A percentile compares a stretch with the other conserved stretches of the same genome.
These are phyloP conservation scores for Parachaetomium inaequale DNA, from an alignment of 495 filamentous ascomycete genomes.

Conservation along the genomic window DNA sequence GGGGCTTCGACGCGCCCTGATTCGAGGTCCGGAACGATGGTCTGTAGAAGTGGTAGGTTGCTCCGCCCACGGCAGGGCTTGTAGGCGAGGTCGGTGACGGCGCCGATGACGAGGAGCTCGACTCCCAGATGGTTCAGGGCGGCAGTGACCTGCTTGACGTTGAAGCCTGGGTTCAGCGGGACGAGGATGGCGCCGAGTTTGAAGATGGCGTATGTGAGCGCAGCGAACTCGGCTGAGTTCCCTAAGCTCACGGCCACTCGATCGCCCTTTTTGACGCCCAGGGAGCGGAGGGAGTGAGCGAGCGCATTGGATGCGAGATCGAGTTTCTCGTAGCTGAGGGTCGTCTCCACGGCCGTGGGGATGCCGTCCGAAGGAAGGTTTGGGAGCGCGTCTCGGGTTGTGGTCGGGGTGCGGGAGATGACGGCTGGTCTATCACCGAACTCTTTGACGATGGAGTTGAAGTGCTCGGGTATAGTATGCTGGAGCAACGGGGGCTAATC, in stretches of 20 bases:
- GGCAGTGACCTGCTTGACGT: constrained; percentile 67
- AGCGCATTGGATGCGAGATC: constrained; percentile 74
- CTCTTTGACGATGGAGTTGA: constrained; percentile 52
- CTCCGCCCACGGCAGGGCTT: constrained; percentile 66
- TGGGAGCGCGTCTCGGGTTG: constrained; percentile 14
- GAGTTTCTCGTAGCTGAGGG: constrained; percentile 68
- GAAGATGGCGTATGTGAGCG: constrained; percentile 81
- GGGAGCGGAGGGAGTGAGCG: constrained; percentile 65
- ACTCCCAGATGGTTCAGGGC: constrained; percentile 74
- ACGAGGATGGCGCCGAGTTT: constrained; percentile 91
- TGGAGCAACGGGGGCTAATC: constrained; percentile 28
- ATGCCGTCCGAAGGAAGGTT: constrained; percentile 13
- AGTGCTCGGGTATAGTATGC: constrained; percentile 75
- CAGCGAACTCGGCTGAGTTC: constrained; percentile 78
- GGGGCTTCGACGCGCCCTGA: constrained; percentile 55
- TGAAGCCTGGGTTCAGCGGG: constrained; percentile 91
- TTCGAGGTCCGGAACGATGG: constrained; percentile 60
- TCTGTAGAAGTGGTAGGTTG: constrained; percentile 66
- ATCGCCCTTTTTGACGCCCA: constrained; percentile 80
- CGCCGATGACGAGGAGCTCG: constrained; percentile 73
- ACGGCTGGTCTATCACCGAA: constrained; percentile 71
- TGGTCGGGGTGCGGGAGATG: constrained; percentile 39
- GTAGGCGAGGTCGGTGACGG: constrained; percentile 80
- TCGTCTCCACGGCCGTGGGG: constrained; percentile 38
- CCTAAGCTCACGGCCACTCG: constrained; percentile 82